Percentiles rank a stretch among this genome's conserved stretches.
These are phyloP conservation scores for Anacardium occidentale DNA, from an alignment of 345 rosid genomes.

Conservation along the genomic window DNA sequence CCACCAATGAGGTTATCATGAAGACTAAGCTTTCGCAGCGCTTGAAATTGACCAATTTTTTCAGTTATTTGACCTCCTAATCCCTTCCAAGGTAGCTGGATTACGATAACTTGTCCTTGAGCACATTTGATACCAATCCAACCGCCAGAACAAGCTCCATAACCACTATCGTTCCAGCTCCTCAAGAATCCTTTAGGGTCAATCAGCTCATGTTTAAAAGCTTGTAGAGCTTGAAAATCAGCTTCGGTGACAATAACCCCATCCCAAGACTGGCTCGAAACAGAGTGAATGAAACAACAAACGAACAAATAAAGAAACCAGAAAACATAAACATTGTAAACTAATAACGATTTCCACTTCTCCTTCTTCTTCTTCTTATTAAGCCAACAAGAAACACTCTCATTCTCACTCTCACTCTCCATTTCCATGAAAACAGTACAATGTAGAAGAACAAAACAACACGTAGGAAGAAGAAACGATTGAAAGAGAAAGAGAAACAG, in stretches of 20 bases:
- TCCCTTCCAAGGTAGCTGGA: conserved; percentile 92
- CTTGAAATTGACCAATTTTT: conserved; percentile 79
- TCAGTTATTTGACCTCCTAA: conserved; percentile 79
- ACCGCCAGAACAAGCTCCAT: conserved; percentile 78
- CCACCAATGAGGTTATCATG: conserved; percentile 80
- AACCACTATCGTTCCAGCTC: conserved; percentile 79
- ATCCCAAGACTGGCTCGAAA: conserved; percentile 56
- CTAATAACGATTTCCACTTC: conserved; percentile 22
- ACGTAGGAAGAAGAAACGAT: too few relatives aligned
- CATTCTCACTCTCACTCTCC: conserved; percentile 13
- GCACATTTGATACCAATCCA: conserved; percentile 97
- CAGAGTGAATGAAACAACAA: conserved; percentile 22
- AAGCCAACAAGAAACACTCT: neutral
- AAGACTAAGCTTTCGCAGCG: conserved; percentile 76
- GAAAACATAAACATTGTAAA: conserved; percentile 10
- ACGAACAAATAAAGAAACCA: conserved; percentile 26
- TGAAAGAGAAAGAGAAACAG: too few relatives aligned
- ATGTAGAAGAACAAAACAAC: too few relatives aligned
- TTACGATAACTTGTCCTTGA: conserved; percentile 74
- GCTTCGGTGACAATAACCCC: conserved; percentile 72
- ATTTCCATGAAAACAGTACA: conserved; percentile 21
- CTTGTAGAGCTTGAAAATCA: conserved; percentile 78
- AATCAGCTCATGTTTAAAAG: conserved; percentile 56
- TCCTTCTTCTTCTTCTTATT: conserved; percentile 29
- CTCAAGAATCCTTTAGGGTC: conserved; percentile 68